Evolutionary conservation across 2,329 filamentous ascomycete genomes (phyloP), one percentile per base, ranked within the genome.

Genomic region (Raffaelea ambrosiae): DNA sequence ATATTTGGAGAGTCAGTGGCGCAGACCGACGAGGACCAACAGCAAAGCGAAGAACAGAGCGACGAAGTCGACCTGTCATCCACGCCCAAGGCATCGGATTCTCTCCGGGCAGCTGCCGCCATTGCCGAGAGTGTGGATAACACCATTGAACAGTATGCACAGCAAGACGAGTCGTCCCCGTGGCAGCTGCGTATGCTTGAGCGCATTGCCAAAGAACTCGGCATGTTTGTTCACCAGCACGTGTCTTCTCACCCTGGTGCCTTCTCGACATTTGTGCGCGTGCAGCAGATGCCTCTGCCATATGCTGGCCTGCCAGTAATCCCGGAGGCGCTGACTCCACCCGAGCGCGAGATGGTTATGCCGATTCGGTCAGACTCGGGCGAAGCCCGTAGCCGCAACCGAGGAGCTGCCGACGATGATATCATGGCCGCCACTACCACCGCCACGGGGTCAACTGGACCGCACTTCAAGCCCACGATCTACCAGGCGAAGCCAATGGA

Each of bases 111-210:
- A 14, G 44, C 35, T 48, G 49, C 44, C 44, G 53, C 51, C 55
- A 55, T 51, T 47, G 48, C 48, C 33, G 58, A n/a, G 18, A n/a
- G 5, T 16, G 10, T 35, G n/a, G 13, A 29, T 13, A 44, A 11
- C 42, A 13, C 10, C 18, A 10, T 38, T 14, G 35, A 14, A 16
- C 18, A 51, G 54, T 59, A 44, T 43, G 53, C 55, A 51, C 52
- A 58, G 50, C 52, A 66, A 51, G 49, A 65, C 41, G 64, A 73
- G 40, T 33, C 46, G 1, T 51, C 55, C 1, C 50, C 53, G 14
- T 94, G 87, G 86, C 84, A 95, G 61, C 71, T 86, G 43, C 81
- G 81, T 49, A 74, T 96, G 19, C 72, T 98, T 3, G 86, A 95
- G 58, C 81, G 84, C 48, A 84, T 98, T 53, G 88, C 93, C 3